These are phyloP conservation scores for Sclerotinia spermophila DNA, from an alignment of 2,329 filamentous ascomycete genomes.

Conservation along the genomic window DNA sequence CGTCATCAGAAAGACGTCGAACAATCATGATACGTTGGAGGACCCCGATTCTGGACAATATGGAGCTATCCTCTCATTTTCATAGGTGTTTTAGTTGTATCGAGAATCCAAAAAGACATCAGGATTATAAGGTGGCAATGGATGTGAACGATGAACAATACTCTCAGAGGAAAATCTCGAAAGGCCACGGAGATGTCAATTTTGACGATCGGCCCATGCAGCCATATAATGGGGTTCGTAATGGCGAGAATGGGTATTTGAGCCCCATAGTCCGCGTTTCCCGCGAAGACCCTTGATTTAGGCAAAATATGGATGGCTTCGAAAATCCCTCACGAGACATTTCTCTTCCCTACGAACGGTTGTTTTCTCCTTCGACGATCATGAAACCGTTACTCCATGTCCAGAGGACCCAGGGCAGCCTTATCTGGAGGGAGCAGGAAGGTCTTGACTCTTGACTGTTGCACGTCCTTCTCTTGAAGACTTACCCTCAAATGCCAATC, in stretches of 20 bases:
- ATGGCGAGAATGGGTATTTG: not conserved
- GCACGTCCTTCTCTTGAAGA: not conserved
- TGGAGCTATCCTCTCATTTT: not conserved
- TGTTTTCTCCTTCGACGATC: not conserved
- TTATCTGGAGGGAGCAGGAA: not conserved
- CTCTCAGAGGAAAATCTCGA: not conserved
- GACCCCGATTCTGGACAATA: not conserved
- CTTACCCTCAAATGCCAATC: not conserved
- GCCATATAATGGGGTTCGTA: constrained; percentile 1
- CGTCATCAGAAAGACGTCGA: not conserved
- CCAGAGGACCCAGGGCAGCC: not conserved
- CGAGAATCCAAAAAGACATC: not conserved
- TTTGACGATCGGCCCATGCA: constrained; percentile 6
- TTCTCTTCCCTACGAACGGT: not conserved
- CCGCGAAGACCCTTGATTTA: constrained; percentile 11
- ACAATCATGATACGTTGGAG: not conserved
- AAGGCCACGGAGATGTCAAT: not conserved
- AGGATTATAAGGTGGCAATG: not conserved
- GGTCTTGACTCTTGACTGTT: not conserved
- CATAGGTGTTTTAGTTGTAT: not conserved
- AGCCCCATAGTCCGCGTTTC: constrained; percentile 8
- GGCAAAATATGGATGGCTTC: constrained; percentile 5
- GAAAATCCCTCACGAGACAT: not conserved
- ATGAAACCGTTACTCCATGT: not conserved
- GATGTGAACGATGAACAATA: not conserved